Conservation (phyloP, 768 basidiomycete genomes). For the Leccinum incarnatum region DNA sequence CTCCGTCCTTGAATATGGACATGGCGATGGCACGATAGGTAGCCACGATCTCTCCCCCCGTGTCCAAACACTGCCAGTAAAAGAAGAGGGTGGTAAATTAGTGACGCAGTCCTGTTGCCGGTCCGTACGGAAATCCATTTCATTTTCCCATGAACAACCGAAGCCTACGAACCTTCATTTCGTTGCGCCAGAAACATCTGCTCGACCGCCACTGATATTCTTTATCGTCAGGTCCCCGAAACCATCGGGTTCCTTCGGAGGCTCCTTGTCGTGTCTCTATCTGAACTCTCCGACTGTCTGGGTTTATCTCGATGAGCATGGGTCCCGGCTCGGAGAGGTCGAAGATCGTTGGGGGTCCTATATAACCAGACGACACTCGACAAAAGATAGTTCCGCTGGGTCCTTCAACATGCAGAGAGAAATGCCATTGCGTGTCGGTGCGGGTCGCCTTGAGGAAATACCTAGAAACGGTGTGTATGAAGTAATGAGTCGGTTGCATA, state of each 20-base stretch:
- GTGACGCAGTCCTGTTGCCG: not conserved
- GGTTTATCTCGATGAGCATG: constrained; percentile 13
- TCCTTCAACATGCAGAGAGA: constrained; percentile 19
- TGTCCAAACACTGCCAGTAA: constrained; percentile 18
- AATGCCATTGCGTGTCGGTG: constrained; percentile 16
- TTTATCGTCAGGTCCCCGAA: constrained; percentile 22
- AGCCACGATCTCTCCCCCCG: constrained; percentile 21
- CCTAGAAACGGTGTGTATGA: constrained; percentile 10
- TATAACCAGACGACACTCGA: constrained; percentile 21
- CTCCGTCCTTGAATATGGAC: constrained; percentile 28
- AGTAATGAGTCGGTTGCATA: not conserved
- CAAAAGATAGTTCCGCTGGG: constrained; percentile 19
- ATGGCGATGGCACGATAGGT: constrained; percentile 26
- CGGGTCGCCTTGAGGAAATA: constrained; percentile 24
- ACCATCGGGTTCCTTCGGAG: constrained; percentile 18
- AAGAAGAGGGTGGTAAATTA: not conserved
- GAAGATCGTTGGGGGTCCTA: constrained; percentile 12
- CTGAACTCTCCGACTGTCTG: constrained; percentile 7
- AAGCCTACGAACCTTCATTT: constrained; percentile 23
- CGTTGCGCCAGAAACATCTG: constrained; percentile 11
- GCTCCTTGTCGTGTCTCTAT: constrained; percentile 14
- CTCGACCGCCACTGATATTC: constrained; percentile 23
- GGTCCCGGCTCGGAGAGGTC: constrained; percentile 2
- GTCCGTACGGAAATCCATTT: not conserved
- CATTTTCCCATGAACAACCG: not conserved